Evolutionary conservation across 2,329 filamentous ascomycete species (phyloP).

Genomic region (Xylaria sp.): DNA sequence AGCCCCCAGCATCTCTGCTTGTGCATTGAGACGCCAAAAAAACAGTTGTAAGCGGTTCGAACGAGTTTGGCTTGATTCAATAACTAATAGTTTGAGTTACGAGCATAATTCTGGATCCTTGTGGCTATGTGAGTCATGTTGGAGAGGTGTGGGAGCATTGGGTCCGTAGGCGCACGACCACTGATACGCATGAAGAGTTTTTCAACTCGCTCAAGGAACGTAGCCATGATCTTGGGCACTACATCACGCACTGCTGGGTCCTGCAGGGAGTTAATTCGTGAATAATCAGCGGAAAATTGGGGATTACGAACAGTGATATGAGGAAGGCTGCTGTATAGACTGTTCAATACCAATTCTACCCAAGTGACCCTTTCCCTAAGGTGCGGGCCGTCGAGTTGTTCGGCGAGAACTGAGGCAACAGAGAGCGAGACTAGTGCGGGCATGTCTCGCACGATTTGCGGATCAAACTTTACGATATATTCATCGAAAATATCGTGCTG

Average conservation of each 20-base stretch:
- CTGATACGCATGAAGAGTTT: conserved; percentile 63
- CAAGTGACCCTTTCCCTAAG: conserved; percentile 68
- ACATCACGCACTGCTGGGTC: conserved; percentile 66
- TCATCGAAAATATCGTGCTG: conserved; percentile 72
- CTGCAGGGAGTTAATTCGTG: conserved; percentile 53
- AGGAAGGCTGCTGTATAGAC: conserved; percentile 61
- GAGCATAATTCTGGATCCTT: conserved; percentile 43
- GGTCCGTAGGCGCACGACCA: conserved; percentile 59
- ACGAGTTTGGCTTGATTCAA: not conserved
- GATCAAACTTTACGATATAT: conserved; percentile 63
- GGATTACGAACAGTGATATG: conserved; percentile 60
- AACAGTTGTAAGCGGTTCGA: conserved; percentile 9
- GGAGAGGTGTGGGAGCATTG: conserved; percentile 60
- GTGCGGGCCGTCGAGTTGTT: conserved; percentile 64
- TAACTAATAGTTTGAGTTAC: conserved; percentile 42
- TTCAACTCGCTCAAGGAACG: conserved; percentile 64
- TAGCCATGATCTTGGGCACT: conserved; percentile 67
- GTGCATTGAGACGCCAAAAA: not conserved
- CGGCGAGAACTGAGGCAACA: conserved; percentile 71
- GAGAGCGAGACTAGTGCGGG: conserved; percentile 72
- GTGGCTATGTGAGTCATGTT: conserved; percentile 54
- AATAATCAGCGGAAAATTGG: conserved; percentile 29
- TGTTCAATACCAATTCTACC: conserved; percentile 69
- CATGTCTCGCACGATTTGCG: conserved; percentile 65
- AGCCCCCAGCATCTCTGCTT: conserved; percentile 17